Evolutionary conservation across 2,329 filamentous ascomycete genomes (phyloP), one percentile per base, ranked within the genome.

Genomic region (Nothopassalora personata): DNA sequence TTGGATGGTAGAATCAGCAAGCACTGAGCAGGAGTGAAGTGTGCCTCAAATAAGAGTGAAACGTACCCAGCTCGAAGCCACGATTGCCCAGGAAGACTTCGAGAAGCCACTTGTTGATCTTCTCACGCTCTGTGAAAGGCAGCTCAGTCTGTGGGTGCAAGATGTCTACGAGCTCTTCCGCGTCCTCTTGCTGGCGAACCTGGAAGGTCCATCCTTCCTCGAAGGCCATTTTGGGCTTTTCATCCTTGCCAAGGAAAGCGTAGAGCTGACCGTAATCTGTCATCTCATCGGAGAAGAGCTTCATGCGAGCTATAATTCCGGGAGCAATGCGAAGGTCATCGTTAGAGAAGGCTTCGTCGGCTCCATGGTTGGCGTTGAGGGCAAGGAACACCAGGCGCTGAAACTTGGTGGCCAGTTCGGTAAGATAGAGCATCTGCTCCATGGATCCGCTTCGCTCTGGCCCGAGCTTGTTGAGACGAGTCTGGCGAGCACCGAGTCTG

Each of bases 361-460:
- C 60, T 8, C 70, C 72, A 59, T 79, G 79, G 46, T 73, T 71
- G 4, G 71, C 72, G 43, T 62, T 67, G 10, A 77, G 62, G 2
- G 73, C 74, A 19, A 71, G 59, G 2, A 68, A 55, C 0, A 72
- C 72, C 1, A 75, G 58, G 1, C 65, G 60, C 59, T 79, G 75
- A 57, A 78, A 81, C 4, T 66, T 62, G 0, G 67, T 70, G 0
- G 75, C 70, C 18, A 81, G 54, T 76, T 73, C 50, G 6, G 79
- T 72, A 9, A 86, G 71, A n/a, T 79, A 79, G 2, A 72, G 65
- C 0, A 74, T 75, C 59, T 86, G 81, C 57, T 84, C 76, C 0
- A 72, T 58, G 0, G 72, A 30, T 0, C 77, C 81, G 3, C 64
- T 68, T 6, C 83, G 74, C 4, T 78, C 73, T 0, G 73, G 70